Percentiles rank a stretch among this genome's conserved stretches.
Evolutionary conservation across 352 stramenopile species (phyloP).

Genomic region (Pythium aristosporum): DNA sequence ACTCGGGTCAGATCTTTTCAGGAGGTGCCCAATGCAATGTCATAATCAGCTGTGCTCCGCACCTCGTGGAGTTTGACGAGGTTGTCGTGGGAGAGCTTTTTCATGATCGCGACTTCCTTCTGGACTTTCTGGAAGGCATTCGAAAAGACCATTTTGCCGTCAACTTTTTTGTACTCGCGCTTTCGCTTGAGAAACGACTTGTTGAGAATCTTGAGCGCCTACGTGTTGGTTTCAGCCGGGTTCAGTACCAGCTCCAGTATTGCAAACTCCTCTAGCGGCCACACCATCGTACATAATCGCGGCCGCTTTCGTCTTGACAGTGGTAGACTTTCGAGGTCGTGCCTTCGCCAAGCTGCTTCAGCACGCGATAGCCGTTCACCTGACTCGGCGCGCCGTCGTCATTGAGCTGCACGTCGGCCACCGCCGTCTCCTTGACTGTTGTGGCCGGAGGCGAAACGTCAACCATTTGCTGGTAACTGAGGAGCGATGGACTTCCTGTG

Average conservation of each 20-base stretch:
- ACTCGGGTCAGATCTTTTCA: not conserved
- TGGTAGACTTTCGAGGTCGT: constrained; percentile 81
- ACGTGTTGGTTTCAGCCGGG: not conserved
- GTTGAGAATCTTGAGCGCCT: constrained; percentile 85
- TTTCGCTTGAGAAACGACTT: constrained; percentile 86
- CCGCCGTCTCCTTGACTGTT: constrained; percentile 67
- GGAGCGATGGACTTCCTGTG: too few relatives aligned
- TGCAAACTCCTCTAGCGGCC: too few relatives aligned
- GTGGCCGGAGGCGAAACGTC: not conserved
- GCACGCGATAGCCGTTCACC: constrained; percentile 75
- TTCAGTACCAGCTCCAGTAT: too few relatives aligned
- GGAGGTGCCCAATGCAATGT: too few relatives aligned
- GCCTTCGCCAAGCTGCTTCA: constrained; percentile 64
- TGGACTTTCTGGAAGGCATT: constrained; percentile 83
- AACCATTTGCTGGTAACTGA: too few relatives aligned
- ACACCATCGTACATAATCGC: constrained; percentile 44
- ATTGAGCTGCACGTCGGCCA: constrained; percentile 57
- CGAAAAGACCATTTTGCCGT: constrained; percentile 74
- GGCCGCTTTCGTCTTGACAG: constrained; percentile 44
- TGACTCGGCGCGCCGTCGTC: constrained; percentile 56
- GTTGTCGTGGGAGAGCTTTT: constrained; percentile 71
- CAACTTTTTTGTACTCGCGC: constrained; percentile 77
- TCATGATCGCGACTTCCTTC: constrained; percentile 83
- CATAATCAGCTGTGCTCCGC: not conserved
- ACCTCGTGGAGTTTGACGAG: constrained; percentile 70